Evolutionary conservation across 352 stramenopile genomes (phyloP).

Genomic region (Discostella stelligera): DNA sequence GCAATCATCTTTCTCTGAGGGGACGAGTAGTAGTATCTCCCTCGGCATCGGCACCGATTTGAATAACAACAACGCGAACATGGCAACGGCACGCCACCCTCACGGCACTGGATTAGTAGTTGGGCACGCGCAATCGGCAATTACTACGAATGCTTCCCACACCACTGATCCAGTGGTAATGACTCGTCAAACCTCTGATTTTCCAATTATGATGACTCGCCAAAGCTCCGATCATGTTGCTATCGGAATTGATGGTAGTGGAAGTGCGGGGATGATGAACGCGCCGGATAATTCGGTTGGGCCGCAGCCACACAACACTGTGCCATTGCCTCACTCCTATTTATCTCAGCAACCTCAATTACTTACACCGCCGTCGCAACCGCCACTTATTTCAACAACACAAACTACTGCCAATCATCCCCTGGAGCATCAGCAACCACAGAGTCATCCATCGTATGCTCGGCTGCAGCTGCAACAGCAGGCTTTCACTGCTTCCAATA

Average conservation of each 20-base stretch:
- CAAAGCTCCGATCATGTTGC: neutral
- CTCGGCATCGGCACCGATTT: neutral
- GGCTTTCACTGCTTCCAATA: neutral
- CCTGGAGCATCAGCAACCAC: neutral
- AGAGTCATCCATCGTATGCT: conserved; percentile 3
- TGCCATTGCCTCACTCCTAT: conserved; percentile 4
- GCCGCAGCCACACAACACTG: conserved; percentile 20
- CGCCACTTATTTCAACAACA: neutral
- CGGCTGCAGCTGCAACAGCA: neutral
- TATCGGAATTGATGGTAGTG: neutral
- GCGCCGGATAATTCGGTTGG: conserved; percentile 7
- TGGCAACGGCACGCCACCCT: neutral
- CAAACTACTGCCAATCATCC: neutral
- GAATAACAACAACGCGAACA: neutral
- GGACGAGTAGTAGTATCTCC: neutral
- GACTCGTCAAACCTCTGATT: neutral
- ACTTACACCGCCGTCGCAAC: neutral
- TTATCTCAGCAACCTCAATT: neutral
- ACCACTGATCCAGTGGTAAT: neutral
- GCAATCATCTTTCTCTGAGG: neutral
- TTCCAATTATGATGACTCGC: neutral
- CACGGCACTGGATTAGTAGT: neutral
- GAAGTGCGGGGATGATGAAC: neutral
- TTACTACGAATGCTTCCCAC: neutral
- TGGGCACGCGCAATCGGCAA: neutral